These are phyloP conservation scores for Larix kaempferi DNA, from an alignment of 75 land plant genomes.

Conservation along the genomic window DNA sequence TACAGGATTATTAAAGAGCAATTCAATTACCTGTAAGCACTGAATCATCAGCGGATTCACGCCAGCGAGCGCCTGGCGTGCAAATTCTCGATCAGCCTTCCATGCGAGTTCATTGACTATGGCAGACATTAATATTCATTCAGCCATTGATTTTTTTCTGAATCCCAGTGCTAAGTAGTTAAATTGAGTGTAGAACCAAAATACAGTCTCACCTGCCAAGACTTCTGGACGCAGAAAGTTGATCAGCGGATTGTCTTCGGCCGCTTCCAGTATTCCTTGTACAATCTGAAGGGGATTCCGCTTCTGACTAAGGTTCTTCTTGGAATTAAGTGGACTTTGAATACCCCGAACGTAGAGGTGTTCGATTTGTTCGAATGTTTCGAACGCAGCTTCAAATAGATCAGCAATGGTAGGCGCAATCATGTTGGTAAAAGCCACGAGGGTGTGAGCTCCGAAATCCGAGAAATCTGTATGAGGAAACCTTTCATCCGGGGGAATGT, in stretches of 20 bases:
- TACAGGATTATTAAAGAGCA: too few species aligned
- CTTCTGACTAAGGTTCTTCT: background rate
- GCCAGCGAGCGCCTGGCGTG: slow-evolving; percentile 50
- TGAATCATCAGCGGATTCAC: slow-evolving; percentile 61
- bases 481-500: background rate
- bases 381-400: slow-evolving; percentile 1
- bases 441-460: background rate
- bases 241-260: background rate
- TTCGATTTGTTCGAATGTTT: slow-evolving; percentile 24
- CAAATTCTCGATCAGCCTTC: slow-evolving; percentile 42
- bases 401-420: background rate
- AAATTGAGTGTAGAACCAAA: too few species aligned
- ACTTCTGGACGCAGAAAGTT: background rate
- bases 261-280: background rate
- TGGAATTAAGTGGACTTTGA: background rate
- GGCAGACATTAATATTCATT: background rate
- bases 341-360: slow-evolving; percentile 8
- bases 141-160: too few species aligned
- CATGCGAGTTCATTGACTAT: slow-evolving; percentile 64
- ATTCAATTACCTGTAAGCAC: slow-evolving; percentile 32
- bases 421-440: too few species aligned
- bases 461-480: background rate
- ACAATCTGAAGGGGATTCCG: background rate
- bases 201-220: background rate
- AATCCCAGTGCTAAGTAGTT: too few species aligned